Evolutionary conservation across 495 filamentous ascomycete genomes (phyloP), one percentile per base, ranked within the genome.

Genomic region (Talaromyces proteolyticus): DNA sequence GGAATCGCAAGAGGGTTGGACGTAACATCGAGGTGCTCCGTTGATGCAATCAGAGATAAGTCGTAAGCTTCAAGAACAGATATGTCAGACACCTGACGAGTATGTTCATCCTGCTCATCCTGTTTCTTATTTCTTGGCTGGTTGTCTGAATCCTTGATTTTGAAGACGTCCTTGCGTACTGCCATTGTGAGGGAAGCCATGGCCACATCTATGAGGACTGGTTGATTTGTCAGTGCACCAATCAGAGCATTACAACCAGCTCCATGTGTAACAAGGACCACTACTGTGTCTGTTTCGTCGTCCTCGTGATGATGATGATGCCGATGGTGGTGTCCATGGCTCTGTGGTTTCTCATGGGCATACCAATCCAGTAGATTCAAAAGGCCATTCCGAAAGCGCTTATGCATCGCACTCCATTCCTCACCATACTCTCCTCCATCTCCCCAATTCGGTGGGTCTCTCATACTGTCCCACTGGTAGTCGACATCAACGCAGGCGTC

Each of bases 241-340:
- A 97, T 91, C 42, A 99, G 66, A 0, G 93, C 94, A 67, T 99
- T 99, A 67, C 93, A 95, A 43, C 91, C 94, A 10, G 94, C 94
- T n/a, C 92, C 92, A 58, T 99, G 93, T 0, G 94, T 95, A 44
- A 99, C 89, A 11, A 99, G 66, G 23, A 99, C 76, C n/a, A 99
- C 66, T 6, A 97, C 81, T 0, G 87, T 77, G 57, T 97, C 88
- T 4, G 76, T 69, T 20, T 84, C 77, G 3, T 77, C 69, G 11
- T 78, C 73, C 12, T 73, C 67, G 21, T 50, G 42, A 21, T 56
- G 44, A n/a, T 50, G 48, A 14, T 56, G 23, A 26, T 49, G 14
- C 17, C 46, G n/a, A n/a, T 49, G 36, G 37, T 78, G 72, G 16
- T 73, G 66, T 21, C 51, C 44, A 20, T 54, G 45, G 26, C 38